Base-by-base conservation (phyloP, 2,329 filamentous ascomycete genomes). In the Talaromyces pinophilus region DNA sequence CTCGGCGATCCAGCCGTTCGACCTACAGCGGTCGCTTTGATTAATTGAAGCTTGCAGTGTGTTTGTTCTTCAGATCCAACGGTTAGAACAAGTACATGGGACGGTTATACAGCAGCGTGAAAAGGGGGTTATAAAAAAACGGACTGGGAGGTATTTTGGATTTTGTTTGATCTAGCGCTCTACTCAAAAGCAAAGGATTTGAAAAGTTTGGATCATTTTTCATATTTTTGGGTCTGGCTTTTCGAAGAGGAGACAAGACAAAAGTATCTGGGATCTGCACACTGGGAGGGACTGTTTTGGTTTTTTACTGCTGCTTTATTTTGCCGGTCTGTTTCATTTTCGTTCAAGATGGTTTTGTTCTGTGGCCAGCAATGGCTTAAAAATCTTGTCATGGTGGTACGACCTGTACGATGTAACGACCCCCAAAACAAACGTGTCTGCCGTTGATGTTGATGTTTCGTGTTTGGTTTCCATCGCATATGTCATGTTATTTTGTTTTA, bases 1-100 rank as follows among this genome's bases (percentile, higher is more conserved):
- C 74, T 69, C 74, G 76, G 59, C 75, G 77, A 48, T 78, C 77
- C 10, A 78, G 75, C 67, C 75, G 76, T 59, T 81, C 79, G 10
- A 74, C 70, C 62, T 80, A 78, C 65, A 75, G 73, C 63, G 70
- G 73, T 46, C 70, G 74, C 13, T 62, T 71, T 28, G 60, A 72
- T 25, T 70, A 68, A 42, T 72, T 65, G 22, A 25, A 19, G 38
- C 30, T 25, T 33, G 33, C 38, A 8, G 11, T 22, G 61, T 28
- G 38, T 17, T 42, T 30, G 35, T 60, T 33, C 15, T 62, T 46
- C 8, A 50, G n/a, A 44, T 19, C 33, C 5, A 40, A 46, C 25
- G 11, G 35, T 33, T 3, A 6, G 15, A 46, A 28, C 8, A 28
- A 42, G 50, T 25, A 63, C 13, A 54, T 55, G 25, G 40, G 50